Percentiles rank a stretch among this genome's conserved stretches.
Evolutionary conservation across 2,329 filamentous ascomycete species (phyloP).

Genomic region (Sordariomycetes sp.): DNA sequence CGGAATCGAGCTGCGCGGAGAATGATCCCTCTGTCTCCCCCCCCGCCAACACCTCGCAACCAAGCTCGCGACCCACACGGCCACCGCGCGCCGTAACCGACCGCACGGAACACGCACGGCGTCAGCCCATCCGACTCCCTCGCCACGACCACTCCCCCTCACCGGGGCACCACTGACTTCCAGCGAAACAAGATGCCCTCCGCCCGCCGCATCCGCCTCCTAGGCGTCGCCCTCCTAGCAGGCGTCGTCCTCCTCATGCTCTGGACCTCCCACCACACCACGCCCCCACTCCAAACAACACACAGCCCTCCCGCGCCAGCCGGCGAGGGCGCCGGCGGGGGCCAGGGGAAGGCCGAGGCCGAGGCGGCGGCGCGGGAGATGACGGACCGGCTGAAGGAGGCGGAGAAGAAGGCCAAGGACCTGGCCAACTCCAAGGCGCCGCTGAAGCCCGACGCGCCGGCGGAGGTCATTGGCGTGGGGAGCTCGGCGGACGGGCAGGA

Average conservation of each 20-base stretch:
- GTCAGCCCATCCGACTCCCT: background rate
- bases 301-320: background rate
- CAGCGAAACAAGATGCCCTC: background rate
- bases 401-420: constrained; percentile 56
- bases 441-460: constrained; percentile 43
- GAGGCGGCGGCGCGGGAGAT: constrained; percentile 28
- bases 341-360: constrained; percentile 21
- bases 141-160: too few species aligned
- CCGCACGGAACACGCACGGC: too few species aligned
- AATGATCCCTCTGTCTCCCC: background rate
- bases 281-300: background rate
- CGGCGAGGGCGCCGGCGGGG: constrained; percentile 33
- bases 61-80: background rate
- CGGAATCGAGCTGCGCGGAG: background rate
- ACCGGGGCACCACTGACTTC: background rate
- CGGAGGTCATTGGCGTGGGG: constrained; percentile 43
- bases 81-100: background rate
- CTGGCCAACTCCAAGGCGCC: constrained; percentile 53
- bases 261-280: background rate
- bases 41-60: background rate
- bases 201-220: constrained; percentile 1
- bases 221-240: constrained; percentile 1
- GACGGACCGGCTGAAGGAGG: constrained; percentile 50
- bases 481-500: constrained; percentile 44
- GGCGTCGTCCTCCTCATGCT: constrained; percentile 2